phyloP scores from a whole-genome alignment of 1,139 yeast species.

The Wickerhamiella infanticola region DNA sequence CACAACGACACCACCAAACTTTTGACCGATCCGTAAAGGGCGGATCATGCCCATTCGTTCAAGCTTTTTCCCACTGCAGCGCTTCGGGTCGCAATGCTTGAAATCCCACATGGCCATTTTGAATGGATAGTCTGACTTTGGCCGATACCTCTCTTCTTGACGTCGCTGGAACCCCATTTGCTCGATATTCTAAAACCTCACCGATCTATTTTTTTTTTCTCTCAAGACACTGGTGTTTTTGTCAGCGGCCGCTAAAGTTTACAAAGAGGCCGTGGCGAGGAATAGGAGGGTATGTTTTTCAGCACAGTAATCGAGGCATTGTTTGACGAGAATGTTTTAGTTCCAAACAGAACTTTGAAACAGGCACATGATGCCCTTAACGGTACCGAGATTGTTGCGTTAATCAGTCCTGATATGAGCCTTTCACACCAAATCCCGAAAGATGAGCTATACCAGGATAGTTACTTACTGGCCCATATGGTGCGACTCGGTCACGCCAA shows the following conservation, averaged over 20 bases:
- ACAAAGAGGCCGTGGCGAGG: neutral
- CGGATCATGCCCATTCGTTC: conserved; percentile 77
- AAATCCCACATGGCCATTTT: conserved; percentile 45
- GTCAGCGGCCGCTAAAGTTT: neutral
- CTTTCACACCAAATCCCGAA: conserved; percentile 2
- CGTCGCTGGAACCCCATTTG: neutral
- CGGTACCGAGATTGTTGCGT: conserved; percentile 3
- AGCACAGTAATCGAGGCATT: conserved; percentile 11
- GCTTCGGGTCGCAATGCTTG: conserved; percentile 95
- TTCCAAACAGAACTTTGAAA: conserved; percentile 10
- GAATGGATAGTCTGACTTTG: conserved; percentile 20
- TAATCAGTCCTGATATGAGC: conserved; percentile 11
- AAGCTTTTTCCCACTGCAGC: conserved; percentile 90
- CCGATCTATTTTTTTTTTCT: neutral
- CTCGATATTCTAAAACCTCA: neutral
- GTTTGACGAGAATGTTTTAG: conserved; percentile 9
- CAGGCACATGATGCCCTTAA: conserved; percentile 5
- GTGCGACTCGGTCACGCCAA: conserved; percentile 1
- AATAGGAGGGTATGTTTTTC: neutral
- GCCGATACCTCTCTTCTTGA: conserved; percentile 12
- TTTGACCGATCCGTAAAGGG: conserved; percentile 72
- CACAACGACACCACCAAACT: conserved; percentile 78
- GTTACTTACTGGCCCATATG: conserved; percentile 14
- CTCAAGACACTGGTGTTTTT: neutral
- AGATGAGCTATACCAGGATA: conserved; percentile 10